These are phyloP conservation scores for Solanum hybrid DNA, from an alignment of 305 asterid species.

Conservation along the genomic window DNA sequence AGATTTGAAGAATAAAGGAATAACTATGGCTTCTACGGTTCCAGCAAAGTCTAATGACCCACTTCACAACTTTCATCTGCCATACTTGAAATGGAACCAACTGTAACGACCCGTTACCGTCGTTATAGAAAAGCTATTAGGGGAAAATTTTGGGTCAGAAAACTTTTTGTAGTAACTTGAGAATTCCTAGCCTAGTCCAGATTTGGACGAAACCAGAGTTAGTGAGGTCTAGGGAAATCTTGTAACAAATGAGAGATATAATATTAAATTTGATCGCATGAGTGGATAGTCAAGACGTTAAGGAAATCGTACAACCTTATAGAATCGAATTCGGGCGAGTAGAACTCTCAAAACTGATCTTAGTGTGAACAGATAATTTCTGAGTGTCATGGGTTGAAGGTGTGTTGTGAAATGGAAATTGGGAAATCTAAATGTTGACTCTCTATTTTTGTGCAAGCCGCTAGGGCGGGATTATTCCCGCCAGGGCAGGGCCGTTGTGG, in stretches of 20 bases:
- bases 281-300: background rate
- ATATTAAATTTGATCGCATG: no score
- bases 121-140: background rate
- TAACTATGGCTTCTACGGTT: slow-evolving; percentile 29
- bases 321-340: background rate
- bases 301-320: background rate
- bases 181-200: background rate
- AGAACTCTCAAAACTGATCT: background rate
- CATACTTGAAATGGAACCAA: background rate
- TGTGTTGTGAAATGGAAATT: background rate
- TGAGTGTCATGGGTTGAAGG: background rate
- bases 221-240: background rate
- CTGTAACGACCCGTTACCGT: background rate
- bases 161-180: background rate
- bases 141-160: background rate
- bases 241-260: background rate
- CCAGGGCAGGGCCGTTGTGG: background rate
- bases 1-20: no score
- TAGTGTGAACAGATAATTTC: background rate
- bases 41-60: slow-evolving; percentile 53
- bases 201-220: background rate
- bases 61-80: slow-evolving; percentile 20
- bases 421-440: background rate
- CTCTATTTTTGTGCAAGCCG: background rate
- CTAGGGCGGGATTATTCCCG: background rate